Evolutionary conservation across 495 filamentous ascomycete species (phyloP), one percentile per base, ranked within the genome.

Genomic region (Alectoria sarmentosa): DNA sequence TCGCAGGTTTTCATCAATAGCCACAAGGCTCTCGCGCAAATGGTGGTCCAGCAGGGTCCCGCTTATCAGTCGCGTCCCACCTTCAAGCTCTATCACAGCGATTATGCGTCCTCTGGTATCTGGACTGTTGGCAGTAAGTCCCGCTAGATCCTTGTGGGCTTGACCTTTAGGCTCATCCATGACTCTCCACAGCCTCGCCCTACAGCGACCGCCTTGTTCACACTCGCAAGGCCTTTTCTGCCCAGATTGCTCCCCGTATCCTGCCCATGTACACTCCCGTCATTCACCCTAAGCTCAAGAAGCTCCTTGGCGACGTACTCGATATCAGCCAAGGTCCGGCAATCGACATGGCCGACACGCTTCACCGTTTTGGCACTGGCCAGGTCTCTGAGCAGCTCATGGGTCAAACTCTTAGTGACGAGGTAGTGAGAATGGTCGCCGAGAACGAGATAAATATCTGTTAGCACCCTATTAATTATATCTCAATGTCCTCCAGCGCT

Each of bases 71-170:
- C 48, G 48, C 48, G 48, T 52, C 48, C 48, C 19, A 52, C 48
- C 48, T 52, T 52, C 48, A 52, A 52, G 48, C 48, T 52, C 48
- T 52, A n/a, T 52, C 48, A 52, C 48, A 52, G 26, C 26, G 48
- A 52, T 52, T 52, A 52, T 52, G 48, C 48, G 48, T 52, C 48
- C 48, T 52, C 48, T 52, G 48, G 48, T n/a, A 52, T 52, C 5
- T 52, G 48, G 48, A 52, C 48, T 52, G 48, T 52, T 52, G 48
- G 48, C 48, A 52, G 48, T 52, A 52, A n/a, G 26, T 52, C 48
- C 19, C 21, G 26, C 21, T 28, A 52, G 48, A 52, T 52, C 26
- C 17, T 52, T 28, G 19, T 7, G 17, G 26, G 48, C 48, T 28
- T n/a, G 48, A 52, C 48, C 26, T 52, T 8, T 52, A 52, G 48